Evolutionary conservation across 2,329 filamentous ascomycete species (phyloP), one percentile per base, ranked within the genome.

Genomic region (Penicillium polonicum): DNA sequence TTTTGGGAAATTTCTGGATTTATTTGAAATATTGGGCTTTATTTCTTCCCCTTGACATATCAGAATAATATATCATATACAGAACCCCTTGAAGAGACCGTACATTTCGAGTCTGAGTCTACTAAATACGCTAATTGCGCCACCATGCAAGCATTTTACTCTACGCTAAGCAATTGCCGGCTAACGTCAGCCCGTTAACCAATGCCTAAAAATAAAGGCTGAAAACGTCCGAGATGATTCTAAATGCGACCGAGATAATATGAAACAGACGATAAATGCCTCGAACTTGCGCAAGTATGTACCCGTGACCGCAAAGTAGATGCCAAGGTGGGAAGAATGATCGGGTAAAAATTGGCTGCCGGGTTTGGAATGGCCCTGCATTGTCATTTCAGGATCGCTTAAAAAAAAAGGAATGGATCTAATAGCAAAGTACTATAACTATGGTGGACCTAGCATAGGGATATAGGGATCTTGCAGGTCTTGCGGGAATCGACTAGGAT

Each of bases 81-180:
- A n/a, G 21, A 31, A 46, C 23, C 55, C 36, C 55, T 52, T 53
- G 42, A 44, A 55, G 29, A n/a, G 17, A n/a, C n/a, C 15, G 31
- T 53, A 31, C 17, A 48, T 33, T 29, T 52, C 21, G 27, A 52
- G 29, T 39, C 12, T 13, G 27, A 52, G 29, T 39, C 12, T 13
- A 33, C 12, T 33, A 33, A 13, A 33, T 33, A 33, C 31, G 31
- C 55, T 52, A 53, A 57, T 15, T 53, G 21, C 49, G 55, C 55
- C 55, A 53, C 55, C 43, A 57, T 57, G 55, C 55, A 51, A 36
- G 33, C 53, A 52, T 56, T 39, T 33, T 33, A 41, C 27, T 44
- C 41, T 19, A 42, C 19, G 29, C 54, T 51, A 51, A 58, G 49
- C 50, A 57, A 57, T 57, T 57, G 41, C 41, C 42, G 55, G 58